These are phyloP conservation scores for Theileria annulata DNA, from an alignment of 169 alveolate genomes.

Conservation along the genomic window DNA sequence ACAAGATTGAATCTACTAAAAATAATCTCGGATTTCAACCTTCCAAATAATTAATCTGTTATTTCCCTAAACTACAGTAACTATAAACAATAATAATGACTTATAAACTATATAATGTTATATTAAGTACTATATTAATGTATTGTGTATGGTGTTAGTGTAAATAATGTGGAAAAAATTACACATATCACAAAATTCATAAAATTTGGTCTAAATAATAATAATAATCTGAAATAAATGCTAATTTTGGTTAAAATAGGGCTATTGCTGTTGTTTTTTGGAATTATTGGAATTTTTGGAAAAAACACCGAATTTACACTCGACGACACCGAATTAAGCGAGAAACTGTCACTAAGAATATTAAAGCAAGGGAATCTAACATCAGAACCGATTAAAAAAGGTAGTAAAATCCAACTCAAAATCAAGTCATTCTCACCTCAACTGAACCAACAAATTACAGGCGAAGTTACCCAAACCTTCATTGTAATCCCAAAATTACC, in stretches of 20 bases:
- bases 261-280: not conserved
- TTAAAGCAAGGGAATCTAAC: constrained; percentile 48
- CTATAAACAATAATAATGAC: too few relatives aligned
- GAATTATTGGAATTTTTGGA: not conserved
- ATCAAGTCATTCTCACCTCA: constrained; percentile 57
- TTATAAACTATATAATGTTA: too few relatives aligned
- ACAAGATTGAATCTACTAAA: not conserved
- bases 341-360: constrained; percentile 30
- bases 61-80: too few relatives aligned
- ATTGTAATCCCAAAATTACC: constrained; percentile 15
- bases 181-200: too few relatives aligned
- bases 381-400: constrained; percentile 18
- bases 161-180: too few relatives aligned
- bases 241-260: not conserved
- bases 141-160: too few relatives aligned
- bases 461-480: constrained; percentile 34
- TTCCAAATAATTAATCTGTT: too few relatives aligned
- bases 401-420: constrained; percentile 26
- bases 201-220: too few relatives aligned
- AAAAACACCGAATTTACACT: constrained; percentile 25
- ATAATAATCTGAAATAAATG: not conserved
- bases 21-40: not conserved
- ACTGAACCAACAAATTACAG: constrained; percentile 24
- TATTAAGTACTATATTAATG: too few relatives aligned
- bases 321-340: constrained; percentile 15